A percentile compares a stretch with the other conserved stretches of the same genome.
These are phyloP conservation scores for Pyronema omphalodes DNA, from an alignment of 495 filamentous ascomycete genomes.

Conservation along the genomic window DNA sequence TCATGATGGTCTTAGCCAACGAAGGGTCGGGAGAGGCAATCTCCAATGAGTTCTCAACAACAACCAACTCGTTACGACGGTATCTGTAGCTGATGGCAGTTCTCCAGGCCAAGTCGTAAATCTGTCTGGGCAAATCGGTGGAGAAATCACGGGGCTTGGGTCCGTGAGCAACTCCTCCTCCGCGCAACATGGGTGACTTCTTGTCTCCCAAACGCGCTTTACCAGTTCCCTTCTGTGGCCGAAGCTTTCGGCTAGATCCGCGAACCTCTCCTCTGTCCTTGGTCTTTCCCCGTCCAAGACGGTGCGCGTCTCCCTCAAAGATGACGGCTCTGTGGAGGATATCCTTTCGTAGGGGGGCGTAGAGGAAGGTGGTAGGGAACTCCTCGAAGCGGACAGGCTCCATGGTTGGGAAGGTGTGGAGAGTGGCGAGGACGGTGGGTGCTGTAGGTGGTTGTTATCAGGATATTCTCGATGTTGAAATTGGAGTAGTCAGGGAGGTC, in stretches of 20 bases:
- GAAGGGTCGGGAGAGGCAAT: conserved; percentile 37
- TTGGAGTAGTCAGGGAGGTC: neutral
- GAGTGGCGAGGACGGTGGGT: conserved; percentile 52
- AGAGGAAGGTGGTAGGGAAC: conserved; percentile 64
- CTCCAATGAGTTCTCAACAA: conserved; percentile 56
- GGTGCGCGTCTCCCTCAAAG: conserved; percentile 78
- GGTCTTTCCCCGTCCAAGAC: conserved; percentile 68
- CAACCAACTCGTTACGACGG: conserved; percentile 62
- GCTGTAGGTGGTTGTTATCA: conserved; percentile 24
- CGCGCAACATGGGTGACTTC: conserved; percentile 64
- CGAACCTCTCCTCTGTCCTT: conserved; percentile 73
- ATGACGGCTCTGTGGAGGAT: conserved; percentile 83
- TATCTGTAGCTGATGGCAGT: conserved; percentile 87
- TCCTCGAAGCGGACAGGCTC: conserved; percentile 62
- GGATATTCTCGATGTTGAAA: neutral
- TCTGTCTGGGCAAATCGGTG: conserved; percentile 63
- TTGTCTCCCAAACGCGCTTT: conserved; percentile 57
- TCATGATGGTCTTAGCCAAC: conserved; percentile 45
- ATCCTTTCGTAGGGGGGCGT: conserved; percentile 73
- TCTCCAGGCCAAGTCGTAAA: conserved; percentile 92
- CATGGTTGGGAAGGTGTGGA: conserved; percentile 79
- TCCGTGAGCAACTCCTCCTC: conserved; percentile 73
- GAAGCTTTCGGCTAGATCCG: conserved; percentile 59
- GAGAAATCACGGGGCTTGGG: conserved; percentile 80
- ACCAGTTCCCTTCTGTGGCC: conserved; percentile 72